Base-by-base conservation (phyloP, 208 protist genomes). In the Wallacemonas rigidus region DNA sequence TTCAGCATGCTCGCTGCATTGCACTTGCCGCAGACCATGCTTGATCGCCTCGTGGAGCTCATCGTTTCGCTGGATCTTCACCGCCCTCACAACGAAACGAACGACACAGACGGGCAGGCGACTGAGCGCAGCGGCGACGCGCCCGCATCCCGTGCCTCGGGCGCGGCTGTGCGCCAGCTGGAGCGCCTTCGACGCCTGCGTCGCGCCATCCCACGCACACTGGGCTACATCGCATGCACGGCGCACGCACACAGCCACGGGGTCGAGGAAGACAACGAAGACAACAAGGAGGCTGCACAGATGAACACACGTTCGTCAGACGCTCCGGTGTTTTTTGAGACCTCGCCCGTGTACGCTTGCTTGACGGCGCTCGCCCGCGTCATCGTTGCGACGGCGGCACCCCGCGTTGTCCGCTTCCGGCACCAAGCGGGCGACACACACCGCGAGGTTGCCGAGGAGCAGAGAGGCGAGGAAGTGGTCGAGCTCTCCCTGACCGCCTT, bases 31-130 rank as follows among this genome's bases (percentile, higher is more conserved):
- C 69, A 35, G 3, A 12, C 55, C n/a, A 61, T 57, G 39, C 44
- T 73, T 40, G 38, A 38, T 8, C 69, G 43, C 15, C 51, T 65
- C 7, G 69, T 73, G n/a, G 57, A 73, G 56, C 53, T 73, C 12
- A 54, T 73, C 26, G 69, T 73, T n/a, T 11, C 15, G 43, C 57
- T 67, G 12, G 69, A 61, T 38, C 69, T 73, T 3, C 56, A 65
- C 26, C 53, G 56, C 11, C 69, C 69, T 2, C 69, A 50, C 43
- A 2, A 40, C 0, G 69, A 62, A 6, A n/a, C 1, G n/a, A 9
- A 8, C 8, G 38, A 57, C 53, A 17, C 5, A 8, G 0, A 35
- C 53, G 17, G 12, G 12, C 45, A 6, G 0, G 12, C 45, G 45
- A 50, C 12, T 6, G 45, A 50, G 12, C 26, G 26, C 26, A 26